Base-by-base conservation (phyloP, 306 rosid species). In the Cucurbita pepo region DNA sequence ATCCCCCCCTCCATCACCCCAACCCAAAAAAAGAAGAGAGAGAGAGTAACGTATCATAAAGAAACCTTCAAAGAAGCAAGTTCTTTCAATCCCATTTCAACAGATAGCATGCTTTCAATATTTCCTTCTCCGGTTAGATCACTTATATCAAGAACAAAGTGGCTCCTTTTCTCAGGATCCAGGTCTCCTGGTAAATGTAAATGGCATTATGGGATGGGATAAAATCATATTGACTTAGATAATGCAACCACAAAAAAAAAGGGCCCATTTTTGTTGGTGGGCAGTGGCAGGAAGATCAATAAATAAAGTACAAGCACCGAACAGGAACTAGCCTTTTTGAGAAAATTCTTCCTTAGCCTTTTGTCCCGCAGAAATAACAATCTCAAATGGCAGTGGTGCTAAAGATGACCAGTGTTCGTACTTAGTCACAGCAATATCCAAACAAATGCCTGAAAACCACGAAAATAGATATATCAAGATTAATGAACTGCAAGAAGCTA, bases 381-480 rank as follows among this genome's bases (percentile, higher is more conserved):
- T 85, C 86, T 94, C 98, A 85, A 94, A 94, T 81, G 98, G 97
- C 75, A 94, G 97, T 77, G 98, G 98, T 56, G 98, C 98, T 77
- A 94, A 75, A 75, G 98, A 94, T 52, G 97, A 90, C 98, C 98
- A 94, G 74, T 86, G 89, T 74, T 94, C 97, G 37, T 90, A 87
- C 86, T 90, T 94, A 10, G 96, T 82, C 80, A 85, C 76, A 44
- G 98, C 98, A 77, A 94, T 87, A 80, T 94, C 97, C 76, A 91
- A 86, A 85, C 98, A 90, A 60, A 94, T 86, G 74, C 96, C 97
- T 94, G 56, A 43, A 78, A 80, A 79, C 65, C 80, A 85, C 34
- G 79, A 80, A 47, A 82, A 53, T 82, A 69, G 61, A 77, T 81
- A 66, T 41, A 10, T n/a, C 37, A 72, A 75, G 67, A 73, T 53